These are phyloP conservation scores for Wilcoxina mikolae DNA, from an alignment of 495 filamentous ascomycete genomes.

Conservation along the genomic window DNA sequence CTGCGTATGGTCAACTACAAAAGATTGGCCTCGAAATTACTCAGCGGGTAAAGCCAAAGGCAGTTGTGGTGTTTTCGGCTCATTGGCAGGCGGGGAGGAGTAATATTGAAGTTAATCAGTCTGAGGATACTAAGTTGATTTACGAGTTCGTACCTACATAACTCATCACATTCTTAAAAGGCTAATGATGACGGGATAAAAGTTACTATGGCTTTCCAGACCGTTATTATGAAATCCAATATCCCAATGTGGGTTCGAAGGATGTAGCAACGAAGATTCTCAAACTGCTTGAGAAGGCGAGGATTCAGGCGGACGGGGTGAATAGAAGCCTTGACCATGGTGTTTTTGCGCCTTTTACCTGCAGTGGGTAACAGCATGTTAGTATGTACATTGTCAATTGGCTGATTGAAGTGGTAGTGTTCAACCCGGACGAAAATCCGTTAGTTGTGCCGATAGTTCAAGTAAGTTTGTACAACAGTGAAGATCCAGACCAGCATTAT, in stretches of 20 bases:
- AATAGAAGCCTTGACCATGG: slow-evolving; percentile 68
- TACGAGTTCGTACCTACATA: slow-evolving; percentile 50
- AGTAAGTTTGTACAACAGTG: slow-evolving; percentile 56
- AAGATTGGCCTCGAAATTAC: slow-evolving; percentile 66
- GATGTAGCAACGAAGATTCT: slow-evolving; percentile 53
- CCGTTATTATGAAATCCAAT: slow-evolving; percentile 47
- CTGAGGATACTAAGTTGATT: slow-evolving; percentile 54
- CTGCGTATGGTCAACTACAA: slow-evolving; percentile 55
- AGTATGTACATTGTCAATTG: not conserved
- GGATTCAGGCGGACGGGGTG: slow-evolving; percentile 49
- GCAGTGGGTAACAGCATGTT: slow-evolving; percentile 9
- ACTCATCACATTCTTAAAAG: slow-evolving; percentile 1
- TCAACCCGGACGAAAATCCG: slow-evolving; percentile 58
- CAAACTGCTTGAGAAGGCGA: slow-evolving; percentile 40
- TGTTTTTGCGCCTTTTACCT: slow-evolving; percentile 27
- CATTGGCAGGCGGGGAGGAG: slow-evolving; percentile 58
- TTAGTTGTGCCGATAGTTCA: slow-evolving; percentile 67
- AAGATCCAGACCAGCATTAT: slow-evolving; percentile 58
- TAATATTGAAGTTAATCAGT: slow-evolving; percentile 56
- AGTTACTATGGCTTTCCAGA: slow-evolving; percentile 68
- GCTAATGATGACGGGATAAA: slow-evolving; percentile 10
- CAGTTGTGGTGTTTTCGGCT: slow-evolving; percentile 73
- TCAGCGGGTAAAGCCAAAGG: slow-evolving; percentile 59
- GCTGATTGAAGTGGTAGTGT: slow-evolving; percentile 33
- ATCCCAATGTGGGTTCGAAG: slow-evolving; percentile 51